Percentiles rank a stretch among this genome's conserved stretches.
Evolutionary conservation across 805 yeast species (phyloP).

Genomic region (Candida endomychidarum): DNA sequence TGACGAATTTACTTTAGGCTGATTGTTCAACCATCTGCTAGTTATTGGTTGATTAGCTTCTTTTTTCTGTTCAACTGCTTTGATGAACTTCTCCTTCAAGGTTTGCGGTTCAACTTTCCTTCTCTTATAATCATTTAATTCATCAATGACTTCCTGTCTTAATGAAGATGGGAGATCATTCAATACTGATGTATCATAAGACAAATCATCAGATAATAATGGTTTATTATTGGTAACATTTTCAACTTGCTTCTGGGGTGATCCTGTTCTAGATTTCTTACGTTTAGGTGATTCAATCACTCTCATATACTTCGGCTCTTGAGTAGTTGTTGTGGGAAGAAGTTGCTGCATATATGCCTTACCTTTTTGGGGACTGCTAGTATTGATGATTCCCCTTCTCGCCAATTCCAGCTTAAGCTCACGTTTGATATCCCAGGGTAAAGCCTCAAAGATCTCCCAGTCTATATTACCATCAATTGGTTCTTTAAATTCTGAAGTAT

Average conservation of each 20-base stretch:
- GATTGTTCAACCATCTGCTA: constrained; percentile 23
- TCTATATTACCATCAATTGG: constrained; percentile 46
- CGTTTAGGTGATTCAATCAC: constrained; percentile 32
- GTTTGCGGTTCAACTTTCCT: constrained; percentile 26
- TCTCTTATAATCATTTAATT: constrained; percentile 29
- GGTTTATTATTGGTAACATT: constrained; percentile 5
- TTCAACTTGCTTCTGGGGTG: constrained; percentile 12
- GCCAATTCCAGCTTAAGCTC: constrained; percentile 59
- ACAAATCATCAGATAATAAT: constrained; percentile 11
- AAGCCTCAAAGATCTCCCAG: constrained; percentile 58
- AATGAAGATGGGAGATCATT: constrained; percentile 40
- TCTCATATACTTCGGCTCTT: constrained; percentile 29
- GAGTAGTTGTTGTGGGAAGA: constrained; percentile 32
- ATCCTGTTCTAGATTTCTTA: constrained; percentile 12
- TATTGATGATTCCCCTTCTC: constrained; percentile 37
- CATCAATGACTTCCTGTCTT: constrained; percentile 35
- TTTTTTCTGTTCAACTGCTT: constrained; percentile 17
- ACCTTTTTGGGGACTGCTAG: constrained; percentile 12
- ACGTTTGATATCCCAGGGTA: constrained; percentile 64
- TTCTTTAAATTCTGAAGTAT: constrained; percentile 14
- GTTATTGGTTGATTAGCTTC: constrained; percentile 12
- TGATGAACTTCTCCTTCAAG: constrained; percentile 26
- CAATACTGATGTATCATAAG: constrained; percentile 37
- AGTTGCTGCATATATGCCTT: constrained; percentile 39
- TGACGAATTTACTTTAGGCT: constrained; percentile 13